Conservation (phyloP, 768 basidiomycete species). For the Tylopilus plumbeoviolaceoides region DNA sequence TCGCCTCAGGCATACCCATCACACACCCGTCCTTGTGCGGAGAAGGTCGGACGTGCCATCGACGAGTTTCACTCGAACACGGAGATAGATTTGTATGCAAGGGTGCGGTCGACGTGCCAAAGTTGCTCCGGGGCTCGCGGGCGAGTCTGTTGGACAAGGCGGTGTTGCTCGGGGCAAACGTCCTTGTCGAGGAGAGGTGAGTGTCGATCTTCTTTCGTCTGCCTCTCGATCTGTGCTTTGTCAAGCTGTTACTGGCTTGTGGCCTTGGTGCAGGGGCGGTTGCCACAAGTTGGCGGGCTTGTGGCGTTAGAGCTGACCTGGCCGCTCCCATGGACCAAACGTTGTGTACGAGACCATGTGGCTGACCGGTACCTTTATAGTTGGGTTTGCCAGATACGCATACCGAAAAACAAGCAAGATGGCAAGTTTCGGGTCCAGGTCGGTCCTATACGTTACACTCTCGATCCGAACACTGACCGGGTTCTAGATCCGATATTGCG, state of each 20-base stretch:
- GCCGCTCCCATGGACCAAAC: background rate
- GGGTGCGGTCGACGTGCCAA: conserved; percentile 57
- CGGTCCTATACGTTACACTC: conserved; percentile 14
- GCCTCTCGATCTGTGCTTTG: background rate
- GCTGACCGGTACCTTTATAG: conserved; percentile 32
- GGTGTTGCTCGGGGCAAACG: conserved; percentile 48
- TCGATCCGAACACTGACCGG: conserved; percentile 3
- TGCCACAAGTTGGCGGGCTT: background rate
- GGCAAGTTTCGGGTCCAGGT: conserved; percentile 62
- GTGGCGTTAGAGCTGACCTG: no score
- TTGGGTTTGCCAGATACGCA: conserved; percentile 60
- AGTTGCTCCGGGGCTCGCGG: conserved; percentile 55
- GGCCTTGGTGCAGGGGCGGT: background rate
- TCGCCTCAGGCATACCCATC: conserved; percentile 35
- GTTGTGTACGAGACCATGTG: background rate
- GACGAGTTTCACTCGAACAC: conserved; percentile 33
- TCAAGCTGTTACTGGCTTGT: background rate
- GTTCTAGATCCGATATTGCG: conserved; percentile 57
- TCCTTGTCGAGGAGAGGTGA: conserved; percentile 66
- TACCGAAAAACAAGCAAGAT: conserved; percentile 46
- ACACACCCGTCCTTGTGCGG: conserved; percentile 35
- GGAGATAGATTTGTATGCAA: conserved; percentile 51
- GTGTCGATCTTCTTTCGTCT: conserved; percentile 27
- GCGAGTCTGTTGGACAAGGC: conserved; percentile 48
- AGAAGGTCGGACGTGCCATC: conserved; percentile 23